These are phyloP conservation scores for Xylaria sp. DNA, from an alignment of 495 filamentous ascomycete species.

Conservation along the genomic window DNA sequence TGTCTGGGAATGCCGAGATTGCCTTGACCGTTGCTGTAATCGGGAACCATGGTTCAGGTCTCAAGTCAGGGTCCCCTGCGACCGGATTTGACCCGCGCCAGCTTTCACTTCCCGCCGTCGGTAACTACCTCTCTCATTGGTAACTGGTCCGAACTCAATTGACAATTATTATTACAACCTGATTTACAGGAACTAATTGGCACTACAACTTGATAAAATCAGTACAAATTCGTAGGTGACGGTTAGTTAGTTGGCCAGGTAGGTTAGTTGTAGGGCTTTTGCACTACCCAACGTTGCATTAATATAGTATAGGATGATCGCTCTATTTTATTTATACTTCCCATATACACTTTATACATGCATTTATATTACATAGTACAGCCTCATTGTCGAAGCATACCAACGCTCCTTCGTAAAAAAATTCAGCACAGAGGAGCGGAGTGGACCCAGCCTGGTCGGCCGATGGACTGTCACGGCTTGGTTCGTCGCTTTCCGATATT, in stretches of 20 bases:
- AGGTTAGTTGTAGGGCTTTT: neutral
- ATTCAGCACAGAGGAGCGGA: neutral
- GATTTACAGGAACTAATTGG: too few relatives aligned
- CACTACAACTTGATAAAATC: neutral
- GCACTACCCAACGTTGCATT: neutral
- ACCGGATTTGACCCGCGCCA: neutral
- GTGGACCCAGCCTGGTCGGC: neutral
- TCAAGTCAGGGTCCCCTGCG: neutral
- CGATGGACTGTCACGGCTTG: conserved; percentile 30
- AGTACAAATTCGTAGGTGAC: neutral
- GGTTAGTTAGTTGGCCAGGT: neutral
- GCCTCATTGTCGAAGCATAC: neutral
- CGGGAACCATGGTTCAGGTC: neutral
- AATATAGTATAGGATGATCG: neutral
- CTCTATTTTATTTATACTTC: conserved; percentile 24
- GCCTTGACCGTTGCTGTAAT: neutral
- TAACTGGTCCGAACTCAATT: neutral
- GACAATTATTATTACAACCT: neutral
- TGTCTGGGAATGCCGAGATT: neutral
- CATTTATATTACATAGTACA: conserved; percentile 17
- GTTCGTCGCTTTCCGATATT: conserved; percentile 59
- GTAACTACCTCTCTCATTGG: neutral
- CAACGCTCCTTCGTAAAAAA: neutral
- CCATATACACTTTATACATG: conserved; percentile 12
- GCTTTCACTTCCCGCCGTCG: neutral